Base-by-base conservation (phyloP, 257 asterid genomes). In the Ilex aquifolium region DNA sequence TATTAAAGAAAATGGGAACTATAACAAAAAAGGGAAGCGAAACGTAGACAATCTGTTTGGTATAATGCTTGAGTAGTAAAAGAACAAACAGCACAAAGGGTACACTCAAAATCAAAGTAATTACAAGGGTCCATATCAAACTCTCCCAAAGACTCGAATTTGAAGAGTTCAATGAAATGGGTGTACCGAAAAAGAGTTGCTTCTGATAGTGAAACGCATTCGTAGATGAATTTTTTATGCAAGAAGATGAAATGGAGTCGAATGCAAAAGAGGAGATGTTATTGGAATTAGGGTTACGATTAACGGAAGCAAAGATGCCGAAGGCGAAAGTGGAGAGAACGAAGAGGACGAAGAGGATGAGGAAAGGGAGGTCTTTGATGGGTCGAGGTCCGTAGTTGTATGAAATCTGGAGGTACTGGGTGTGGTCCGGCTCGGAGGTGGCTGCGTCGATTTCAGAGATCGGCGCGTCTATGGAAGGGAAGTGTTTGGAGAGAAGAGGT, bases 371-470 rank as follows among this genome's bases (percentile, higher is more conserved):
- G 75, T 92, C 97, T 66, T 85, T 89, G 68, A 82, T 56, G 2
- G 82, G 30, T 10, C 99, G 93, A 65, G 74, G 83, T 64, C 90
- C 96, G 61, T 77, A 73, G 65, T 83, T 92, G 86, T 83, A 92
- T 31, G 99, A 87, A 88, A 92, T 92, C 91, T 92, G 96, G 57
- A 83, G 90, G 80, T 75, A 82, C 55, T 82, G 93, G 31, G 90
- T 32, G 48, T 74, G 90, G 76, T 84, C 89, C 12, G 76, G 54
- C 44, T 60, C 82, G 29, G 87, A 79, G 64, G 78, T 69, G 57
- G 89, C 64, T 69, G 90, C 83, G 60, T 63, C 62, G 74, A 76
- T 77, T 57, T 78, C 70, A 27, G 64, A 77, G 67, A 21, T 21
- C 27, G 64, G 72, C 17, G 11, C 5, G 30, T 10, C 29, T 53